Conservation (phyloP, 345 rosid genomes). For the Melaleuca alternifolia region DNA sequence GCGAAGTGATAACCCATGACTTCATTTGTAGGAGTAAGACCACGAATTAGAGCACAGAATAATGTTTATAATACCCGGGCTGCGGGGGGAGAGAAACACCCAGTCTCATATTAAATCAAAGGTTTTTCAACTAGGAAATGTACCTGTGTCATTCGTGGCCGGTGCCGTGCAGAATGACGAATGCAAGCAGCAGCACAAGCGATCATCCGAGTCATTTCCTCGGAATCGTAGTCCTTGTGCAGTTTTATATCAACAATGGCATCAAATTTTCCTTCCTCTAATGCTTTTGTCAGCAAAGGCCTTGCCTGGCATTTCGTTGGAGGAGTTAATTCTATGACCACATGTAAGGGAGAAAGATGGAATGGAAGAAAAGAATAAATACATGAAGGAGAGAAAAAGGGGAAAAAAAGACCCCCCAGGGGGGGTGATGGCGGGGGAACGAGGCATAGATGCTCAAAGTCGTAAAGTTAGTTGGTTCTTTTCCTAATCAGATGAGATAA, state of each 20-base stretch:
- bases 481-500: background rate
- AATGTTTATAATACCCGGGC: background rate
- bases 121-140: background rate
- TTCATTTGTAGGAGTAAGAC: background rate
- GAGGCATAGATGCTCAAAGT: background rate
- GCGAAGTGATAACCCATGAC: background rate
- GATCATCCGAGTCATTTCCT: slow-evolving; percentile 57
- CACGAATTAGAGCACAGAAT: background rate
- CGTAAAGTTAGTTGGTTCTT: background rate
- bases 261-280: slow-evolving; percentile 38
- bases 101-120: background rate
- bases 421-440: background rate
- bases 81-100: background rate
- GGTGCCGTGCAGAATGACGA: slow-evolving; percentile 60
- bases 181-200: slow-evolving; percentile 82
- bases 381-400: background rate
- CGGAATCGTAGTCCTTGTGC: slow-evolving; percentile 24
- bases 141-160: slow-evolving; percentile 92
- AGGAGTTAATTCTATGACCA: background rate
- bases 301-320: slow-evolving; percentile 44
- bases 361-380: background rate
- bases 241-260: slow-evolving; percentile 50
- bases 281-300: slow-evolving; percentile 51
- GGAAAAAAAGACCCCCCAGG: too few relatives aligned
- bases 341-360: background rate